Evolutionary conservation across 1,284 basidiomycete species (phyloP).

Genomic region (Ceratobasidium sp.): DNA sequence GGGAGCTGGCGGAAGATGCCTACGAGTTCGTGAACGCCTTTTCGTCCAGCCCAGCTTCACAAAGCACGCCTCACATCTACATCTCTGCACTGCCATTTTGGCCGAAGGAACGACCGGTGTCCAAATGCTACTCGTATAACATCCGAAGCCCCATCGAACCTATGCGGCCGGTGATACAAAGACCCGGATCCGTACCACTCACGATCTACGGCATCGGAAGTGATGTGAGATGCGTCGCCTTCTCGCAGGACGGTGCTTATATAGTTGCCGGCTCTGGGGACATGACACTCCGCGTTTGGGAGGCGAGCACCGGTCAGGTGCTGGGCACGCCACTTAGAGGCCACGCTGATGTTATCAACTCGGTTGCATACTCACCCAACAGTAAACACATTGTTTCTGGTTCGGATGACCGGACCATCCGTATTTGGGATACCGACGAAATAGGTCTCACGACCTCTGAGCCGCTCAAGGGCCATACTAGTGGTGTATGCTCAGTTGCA

Average conservation of each 20-base stretch:
- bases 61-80: conserved; percentile 11
- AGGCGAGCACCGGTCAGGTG: not conserved
- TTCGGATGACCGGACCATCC: conserved; percentile 84
- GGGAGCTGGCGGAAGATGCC: not conserved
- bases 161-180: not conserved
- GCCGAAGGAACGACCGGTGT: conserved; percentile 4
- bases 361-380: not conserved
- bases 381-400: conserved; percentile 73
- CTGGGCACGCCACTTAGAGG: not conserved
- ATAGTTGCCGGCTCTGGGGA: not conserved
- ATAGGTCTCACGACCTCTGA: not conserved
- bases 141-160: not conserved
- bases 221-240: not conserved
- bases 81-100: not conserved
- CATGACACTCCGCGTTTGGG: not conserved
- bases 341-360: not conserved
- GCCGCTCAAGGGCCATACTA: not conserved
- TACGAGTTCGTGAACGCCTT: not conserved
- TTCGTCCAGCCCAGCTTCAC: not conserved
- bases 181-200: not conserved
- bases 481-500: not conserved
- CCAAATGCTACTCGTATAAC: not conserved
- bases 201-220: not conserved
- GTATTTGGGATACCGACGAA: conserved; percentile 90
- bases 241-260: not conserved